Percentiles rank a stretch among this genome's conserved stretches.
These are phyloP conservation scores for Candida orba DNA, from an alignment of 805 yeast species.

Conservation along the genomic window DNA sequence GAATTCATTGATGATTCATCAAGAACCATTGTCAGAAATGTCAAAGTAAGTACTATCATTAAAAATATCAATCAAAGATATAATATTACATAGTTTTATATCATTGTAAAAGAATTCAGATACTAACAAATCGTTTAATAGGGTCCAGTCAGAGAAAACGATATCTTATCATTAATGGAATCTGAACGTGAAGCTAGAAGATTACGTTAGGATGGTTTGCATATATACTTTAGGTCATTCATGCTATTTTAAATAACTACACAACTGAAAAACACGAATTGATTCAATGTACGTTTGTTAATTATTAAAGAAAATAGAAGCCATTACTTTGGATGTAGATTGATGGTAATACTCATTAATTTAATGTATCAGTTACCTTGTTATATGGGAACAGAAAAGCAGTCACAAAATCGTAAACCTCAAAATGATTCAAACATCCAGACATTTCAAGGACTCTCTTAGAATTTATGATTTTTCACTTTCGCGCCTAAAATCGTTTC, in stretches of 20 bases:
- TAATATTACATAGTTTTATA: background rate
- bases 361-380: too few relatives aligned
- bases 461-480: background rate
- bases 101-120: background rate
- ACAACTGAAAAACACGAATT: constrained; percentile 13
- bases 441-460: background rate
- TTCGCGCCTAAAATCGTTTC: background rate
- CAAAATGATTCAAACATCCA: background rate
- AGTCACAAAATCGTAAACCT: constrained; percentile 5
- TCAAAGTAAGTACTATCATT: constrained; percentile 40
- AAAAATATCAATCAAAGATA: background rate
- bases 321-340: constrained; percentile 1
- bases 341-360: background rate
- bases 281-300: constrained; percentile 25
- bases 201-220: constrained; percentile 53
- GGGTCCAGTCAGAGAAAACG: constrained; percentile 97
- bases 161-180: constrained; percentile 98
- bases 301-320: constrained; percentile 6
- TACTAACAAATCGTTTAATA: constrained; percentile 10
- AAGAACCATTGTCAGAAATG: constrained; percentile 96
- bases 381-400: too few relatives aligned
- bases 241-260: constrained; percentile 12
- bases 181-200: constrained; percentile 99
- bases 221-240: constrained; percentile 15
- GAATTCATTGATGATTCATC: constrained; percentile 93